Percentiles rank a stretch among this genome's conserved stretches.
These are phyloP conservation scores for Cryomyces antarcticus DNA, from an alignment of 495 filamentous ascomycete species.

Conservation along the genomic window DNA sequence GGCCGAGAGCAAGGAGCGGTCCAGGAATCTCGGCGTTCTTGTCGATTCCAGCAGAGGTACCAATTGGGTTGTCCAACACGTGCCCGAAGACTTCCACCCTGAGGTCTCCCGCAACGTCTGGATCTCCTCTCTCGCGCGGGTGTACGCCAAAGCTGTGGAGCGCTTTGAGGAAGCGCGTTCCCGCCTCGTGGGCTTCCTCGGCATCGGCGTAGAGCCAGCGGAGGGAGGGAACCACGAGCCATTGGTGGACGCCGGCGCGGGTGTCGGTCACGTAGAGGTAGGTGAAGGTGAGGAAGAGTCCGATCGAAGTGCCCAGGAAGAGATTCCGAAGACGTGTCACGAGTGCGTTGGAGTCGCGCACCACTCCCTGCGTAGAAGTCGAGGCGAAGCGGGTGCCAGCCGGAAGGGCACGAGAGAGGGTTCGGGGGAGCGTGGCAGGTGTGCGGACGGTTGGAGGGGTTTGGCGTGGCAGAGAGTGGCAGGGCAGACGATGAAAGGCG, in stretches of 20 bases:
- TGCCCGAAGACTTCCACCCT: conserved; percentile 56
- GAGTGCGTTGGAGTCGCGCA: conserved; percentile 16
- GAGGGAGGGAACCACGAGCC: conserved; percentile 53
- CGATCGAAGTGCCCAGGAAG: conserved; percentile 34
- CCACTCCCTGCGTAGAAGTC: conserved; percentile 1
- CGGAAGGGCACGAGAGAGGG: not conserved
- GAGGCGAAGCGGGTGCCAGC: not conserved
- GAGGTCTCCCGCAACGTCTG: conserved; percentile 29
- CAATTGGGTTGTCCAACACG: conserved; percentile 63
- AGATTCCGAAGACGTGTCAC: conserved; percentile 25
- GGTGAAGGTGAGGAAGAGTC: conserved; percentile 26
- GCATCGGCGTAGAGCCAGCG: conserved; percentile 58
- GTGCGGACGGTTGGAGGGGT: not conserved
- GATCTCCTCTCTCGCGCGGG: conserved; percentile 51
- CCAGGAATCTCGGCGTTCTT: conserved; percentile 59
- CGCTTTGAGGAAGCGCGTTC: conserved; percentile 44
- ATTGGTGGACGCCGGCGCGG: conserved; percentile 65
- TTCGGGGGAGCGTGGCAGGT: not conserved
- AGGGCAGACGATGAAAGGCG: not conserved
- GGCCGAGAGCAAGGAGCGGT: conserved; percentile 21
- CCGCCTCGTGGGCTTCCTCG: conserved; percentile 73
- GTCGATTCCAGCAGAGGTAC: conserved; percentile 81
- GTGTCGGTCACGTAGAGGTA: conserved; percentile 83
- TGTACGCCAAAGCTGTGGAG: conserved; percentile 39
- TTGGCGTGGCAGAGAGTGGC: not conserved